Evolutionary conservation across 306 rosid genomes (phyloP).

Genomic region (Gastrolobium villosum): DNA sequence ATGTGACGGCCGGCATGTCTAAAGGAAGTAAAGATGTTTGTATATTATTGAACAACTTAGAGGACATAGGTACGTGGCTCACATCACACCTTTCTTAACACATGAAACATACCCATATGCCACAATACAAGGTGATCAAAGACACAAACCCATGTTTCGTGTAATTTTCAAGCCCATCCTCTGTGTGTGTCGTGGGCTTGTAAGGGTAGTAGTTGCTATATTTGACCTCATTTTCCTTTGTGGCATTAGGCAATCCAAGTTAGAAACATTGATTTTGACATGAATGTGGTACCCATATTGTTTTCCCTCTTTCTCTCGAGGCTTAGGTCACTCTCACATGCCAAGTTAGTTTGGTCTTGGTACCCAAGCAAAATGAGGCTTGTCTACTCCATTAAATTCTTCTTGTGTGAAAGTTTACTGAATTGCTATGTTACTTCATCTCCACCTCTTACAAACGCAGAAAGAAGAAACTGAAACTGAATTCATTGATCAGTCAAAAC

Average conservation of each 20-base stretch:
- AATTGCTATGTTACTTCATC: neutral
- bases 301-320: neutral
- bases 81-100: slow-evolving; percentile 28
- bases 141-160: slow-evolving; percentile 50
- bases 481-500: too few relatives aligned
- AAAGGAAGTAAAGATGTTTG: neutral
- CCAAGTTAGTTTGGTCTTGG: neutral
- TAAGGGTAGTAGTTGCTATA: slow-evolving; percentile 21
- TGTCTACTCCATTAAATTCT: neutral
- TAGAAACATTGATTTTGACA: slow-evolving; percentile 10
- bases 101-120: slow-evolving; percentile 21
- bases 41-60: slow-evolving; percentile 34
- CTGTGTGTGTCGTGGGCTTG: neutral
- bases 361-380: neutral
- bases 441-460: neutral
- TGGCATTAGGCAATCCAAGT: slow-evolving; percentile 10
- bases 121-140: slow-evolving; percentile 35
- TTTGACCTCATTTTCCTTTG: slow-evolving; percentile 36
- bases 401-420: slow-evolving; percentile 9
- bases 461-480: too few relatives aligned
- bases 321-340: slow-evolving; percentile 29
- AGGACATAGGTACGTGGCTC: slow-evolving; percentile 35
- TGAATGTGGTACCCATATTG: neutral
- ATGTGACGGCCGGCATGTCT: neutral
- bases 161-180: slow-evolving; percentile 49